Conservation (phyloP, 1,139 yeast species). For the Diutina sp. region DNA sequence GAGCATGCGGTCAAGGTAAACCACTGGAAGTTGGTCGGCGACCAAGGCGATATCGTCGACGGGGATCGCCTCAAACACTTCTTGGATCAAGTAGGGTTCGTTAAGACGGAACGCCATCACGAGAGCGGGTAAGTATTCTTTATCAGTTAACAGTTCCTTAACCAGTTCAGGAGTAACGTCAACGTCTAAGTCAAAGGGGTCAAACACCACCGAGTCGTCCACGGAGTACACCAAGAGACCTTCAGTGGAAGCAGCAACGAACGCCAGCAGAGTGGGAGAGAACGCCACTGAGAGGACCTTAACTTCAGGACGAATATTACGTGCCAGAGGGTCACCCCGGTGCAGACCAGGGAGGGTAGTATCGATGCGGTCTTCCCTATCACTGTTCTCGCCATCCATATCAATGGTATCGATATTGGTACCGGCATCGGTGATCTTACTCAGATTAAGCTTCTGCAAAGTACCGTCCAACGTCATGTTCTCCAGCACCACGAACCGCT, state of each 20-base stretch:
- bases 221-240: constrained; percentile 77
- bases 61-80: constrained; percentile 69
- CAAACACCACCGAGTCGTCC: constrained; percentile 66
- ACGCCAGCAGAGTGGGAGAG: constrained; percentile 84
- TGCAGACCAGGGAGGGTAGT: constrained; percentile 75
- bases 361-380: constrained; percentile 73
- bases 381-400: constrained; percentile 75
- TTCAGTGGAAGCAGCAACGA: constrained; percentile 94
- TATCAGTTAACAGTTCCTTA: constrained; percentile 43
- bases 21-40: constrained; percentile 55
- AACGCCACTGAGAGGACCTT: constrained; percentile 67
- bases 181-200: constrained; percentile 89
- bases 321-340: constrained; percentile 75
- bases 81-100: constrained; percentile 61
- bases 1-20: constrained; percentile 59
- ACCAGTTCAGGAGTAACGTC: constrained; percentile 83
- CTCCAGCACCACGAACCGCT: constrained; percentile 70
- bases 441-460: constrained; percentile 61
- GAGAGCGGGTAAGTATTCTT: constrained; percentile 67
- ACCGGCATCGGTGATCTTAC: constrained; percentile 80
- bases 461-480: constrained; percentile 94
- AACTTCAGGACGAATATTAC: constrained; percentile 69
- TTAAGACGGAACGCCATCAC: constrained; percentile 92
- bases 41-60: constrained; percentile 57
- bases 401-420: constrained; percentile 66